Percentiles rank a stretch among this genome's conserved stretches.
phyloP scores from a whole-genome alignment of 2,329 filamentous ascomycete genomes.

The Neofusicoccum sp. region DNA sequence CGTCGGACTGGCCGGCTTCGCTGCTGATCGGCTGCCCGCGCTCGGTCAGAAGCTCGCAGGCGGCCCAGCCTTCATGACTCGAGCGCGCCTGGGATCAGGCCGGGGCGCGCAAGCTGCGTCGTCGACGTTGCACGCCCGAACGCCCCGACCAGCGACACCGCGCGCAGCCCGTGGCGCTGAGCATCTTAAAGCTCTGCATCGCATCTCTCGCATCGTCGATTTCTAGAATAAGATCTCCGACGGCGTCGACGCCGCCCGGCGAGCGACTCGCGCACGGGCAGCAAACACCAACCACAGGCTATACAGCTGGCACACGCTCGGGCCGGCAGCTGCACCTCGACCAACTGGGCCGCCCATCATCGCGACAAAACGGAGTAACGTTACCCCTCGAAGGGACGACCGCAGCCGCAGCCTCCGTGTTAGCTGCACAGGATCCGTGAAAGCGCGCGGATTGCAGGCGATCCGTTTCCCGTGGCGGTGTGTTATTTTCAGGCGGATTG shows the following conservation, averaged over 20 bases:
- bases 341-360: slow-evolving; percentile 11
- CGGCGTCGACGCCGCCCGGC: not conserved
- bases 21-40: slow-evolving; percentile 10
- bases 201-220: slow-evolving; percentile 9
- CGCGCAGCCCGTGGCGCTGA: slow-evolving; percentile 5
- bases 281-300: not conserved
- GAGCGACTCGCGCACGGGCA: not conserved
- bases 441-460: not conserved
- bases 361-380: slow-evolving; percentile 7
- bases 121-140: slow-evolving; percentile 3
- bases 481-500: not conserved
- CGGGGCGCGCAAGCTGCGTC: not conserved
- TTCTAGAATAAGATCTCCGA: slow-evolving; percentile 8
- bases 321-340: slow-evolving; percentile 12
- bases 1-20: not conserved
- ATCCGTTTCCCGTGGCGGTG: slow-evolving; percentile 10
- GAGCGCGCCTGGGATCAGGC: not conserved
- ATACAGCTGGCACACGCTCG: slow-evolving; percentile 11
- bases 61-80: not conserved
- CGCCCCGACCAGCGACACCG: slow-evolving; percentile 1
- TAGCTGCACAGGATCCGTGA: slow-evolving; percentile 6
- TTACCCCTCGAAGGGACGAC: not conserved
- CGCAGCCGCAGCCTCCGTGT: not conserved
- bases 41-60: slow-evolving; percentile 5
- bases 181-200: slow-evolving; percentile 1